Percentiles rank a stretch among this genome's conserved stretches.
Conservation (phyloP, 2,329 filamentous ascomycete species). For the Dryadomyces sulphureus region DNA sequence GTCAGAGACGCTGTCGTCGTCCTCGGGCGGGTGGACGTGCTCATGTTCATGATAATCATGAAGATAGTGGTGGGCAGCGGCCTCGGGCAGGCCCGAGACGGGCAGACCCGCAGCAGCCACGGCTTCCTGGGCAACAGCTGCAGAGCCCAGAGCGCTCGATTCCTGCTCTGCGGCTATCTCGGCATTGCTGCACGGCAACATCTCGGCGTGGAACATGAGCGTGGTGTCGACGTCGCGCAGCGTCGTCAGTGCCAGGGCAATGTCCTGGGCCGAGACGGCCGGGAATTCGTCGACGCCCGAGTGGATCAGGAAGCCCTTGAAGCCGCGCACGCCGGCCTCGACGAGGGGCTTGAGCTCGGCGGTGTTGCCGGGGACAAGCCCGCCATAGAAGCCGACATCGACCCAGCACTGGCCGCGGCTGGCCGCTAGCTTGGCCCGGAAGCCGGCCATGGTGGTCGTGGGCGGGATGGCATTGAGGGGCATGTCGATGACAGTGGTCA, state of each 20-base stretch:
- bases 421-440: constrained; percentile 75
- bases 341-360: constrained; percentile 67
- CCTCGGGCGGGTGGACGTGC: constrained; percentile 27
- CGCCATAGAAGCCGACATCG: constrained; percentile 96
- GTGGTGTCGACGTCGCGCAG: constrained; percentile 73
- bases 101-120: constrained; percentile 28
- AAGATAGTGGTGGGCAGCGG: not conserved
- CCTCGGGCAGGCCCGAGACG: not conserved
- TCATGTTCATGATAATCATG: not conserved
- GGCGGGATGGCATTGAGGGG: constrained; percentile 93
- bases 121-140: constrained; percentile 56
- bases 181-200: constrained; percentile 51
- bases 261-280: constrained; percentile 67
- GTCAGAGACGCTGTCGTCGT: constrained; percentile 52
- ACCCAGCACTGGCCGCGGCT: constrained; percentile 88
- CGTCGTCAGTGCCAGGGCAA: constrained; percentile 63
- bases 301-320: constrained; percentile 96
- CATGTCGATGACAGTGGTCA: constrained; percentile 97
- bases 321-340: constrained; percentile 74
- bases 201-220: constrained; percentile 98
- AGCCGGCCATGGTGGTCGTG: constrained; percentile 71
- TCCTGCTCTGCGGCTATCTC: not conserved
- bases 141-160: constrained; percentile 45
- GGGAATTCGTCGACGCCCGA: constrained; percentile 96
- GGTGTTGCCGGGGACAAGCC: constrained; percentile 81